A percentile compares a stretch with the other conserved stretches of the same genome.
These are phyloP conservation scores for Boletus pseudo-olivaceus DNA, from an alignment of 768 basidiomycete species.

Conservation along the genomic window DNA sequence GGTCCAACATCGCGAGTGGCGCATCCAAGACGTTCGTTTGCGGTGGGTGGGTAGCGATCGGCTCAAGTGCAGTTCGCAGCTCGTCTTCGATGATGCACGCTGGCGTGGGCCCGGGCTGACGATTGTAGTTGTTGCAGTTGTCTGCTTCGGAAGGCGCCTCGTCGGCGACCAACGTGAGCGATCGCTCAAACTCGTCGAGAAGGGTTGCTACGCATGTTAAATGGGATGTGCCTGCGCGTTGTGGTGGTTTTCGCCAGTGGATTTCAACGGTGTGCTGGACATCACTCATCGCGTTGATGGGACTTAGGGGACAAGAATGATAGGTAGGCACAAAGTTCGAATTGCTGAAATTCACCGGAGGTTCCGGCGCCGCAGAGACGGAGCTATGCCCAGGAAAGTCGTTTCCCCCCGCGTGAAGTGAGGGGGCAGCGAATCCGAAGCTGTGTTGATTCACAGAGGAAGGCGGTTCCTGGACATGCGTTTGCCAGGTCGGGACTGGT, in stretches of 20 bases:
- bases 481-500: background rate
- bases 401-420: background rate
- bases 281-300: background rate
- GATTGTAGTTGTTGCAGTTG: background rate
- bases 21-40: background rate
- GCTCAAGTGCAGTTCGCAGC: background rate
- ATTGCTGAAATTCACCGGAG: background rate
- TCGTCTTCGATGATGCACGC: background rate
- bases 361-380: background rate
- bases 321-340: background rate
- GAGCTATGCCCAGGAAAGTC: background rate
- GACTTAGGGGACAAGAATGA: too few species aligned
- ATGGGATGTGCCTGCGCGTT: background rate
- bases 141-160: background rate
- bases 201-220: background rate
- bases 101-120: background rate
- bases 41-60: background rate
- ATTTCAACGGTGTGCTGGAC: background rate
- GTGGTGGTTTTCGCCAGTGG: background rate
- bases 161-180: background rate
- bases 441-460: background rate
- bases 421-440: background rate
- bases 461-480: background rate
- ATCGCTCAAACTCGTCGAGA: constrained; percentile 7
- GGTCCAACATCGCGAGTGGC: background rate